A percentile compares a stretch with the other conserved stretches of the same genome.
phyloP scores from a whole-genome alignment of 139 green algal species.

The Nannochloris sp. region DNA sequence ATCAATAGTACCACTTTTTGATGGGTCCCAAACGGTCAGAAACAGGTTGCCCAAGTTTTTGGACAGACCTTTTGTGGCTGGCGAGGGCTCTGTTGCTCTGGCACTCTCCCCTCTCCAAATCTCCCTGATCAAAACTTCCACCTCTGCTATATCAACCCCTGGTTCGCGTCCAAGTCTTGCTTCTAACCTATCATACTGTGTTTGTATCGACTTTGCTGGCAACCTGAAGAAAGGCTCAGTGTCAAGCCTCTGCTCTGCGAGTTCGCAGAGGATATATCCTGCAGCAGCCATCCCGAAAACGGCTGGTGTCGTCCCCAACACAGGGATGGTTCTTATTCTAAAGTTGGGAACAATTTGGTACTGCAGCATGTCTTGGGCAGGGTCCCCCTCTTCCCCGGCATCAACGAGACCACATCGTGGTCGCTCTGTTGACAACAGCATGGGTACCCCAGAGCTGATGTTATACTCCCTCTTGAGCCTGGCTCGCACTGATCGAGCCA shows the following conservation, averaged over 20 bases:
- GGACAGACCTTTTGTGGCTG: conserved; percentile 57
- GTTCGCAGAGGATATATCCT: conserved; percentile 63
- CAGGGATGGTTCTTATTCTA: conserved; percentile 88
- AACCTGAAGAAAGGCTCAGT: conserved; percentile 62
- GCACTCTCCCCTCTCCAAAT: conserved; percentile 54
- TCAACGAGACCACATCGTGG: conserved; percentile 65
- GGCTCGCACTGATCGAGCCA: conserved; percentile 70
- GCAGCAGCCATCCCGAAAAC: conserved; percentile 89
- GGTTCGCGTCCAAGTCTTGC: conserved; percentile 56
- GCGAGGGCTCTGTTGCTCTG: conserved; percentile 12
- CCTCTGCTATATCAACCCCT: conserved; percentile 18
- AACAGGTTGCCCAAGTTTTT: conserved; percentile 52
- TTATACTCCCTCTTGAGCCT: conserved; percentile 57
- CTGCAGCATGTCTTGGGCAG: conserved; percentile 43
- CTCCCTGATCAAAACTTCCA: conserved; percentile 32
- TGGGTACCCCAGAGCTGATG: conserved; percentile 53
- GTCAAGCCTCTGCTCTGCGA: conserved; percentile 55
- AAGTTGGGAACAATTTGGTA: conserved; percentile 94
- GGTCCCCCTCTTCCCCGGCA: conserved; percentile 20
- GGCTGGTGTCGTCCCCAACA: conserved; percentile 85
- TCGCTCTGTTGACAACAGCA: conserved; percentile 83
- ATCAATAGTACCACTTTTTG: conserved; percentile 48
- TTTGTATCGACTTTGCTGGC: conserved; percentile 15
- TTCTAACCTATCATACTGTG: conserved; percentile 52
- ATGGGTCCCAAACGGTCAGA: conserved; percentile 52